Conservation (phyloP, 345 rosid species). For the Erucastrum elatum region DNA sequence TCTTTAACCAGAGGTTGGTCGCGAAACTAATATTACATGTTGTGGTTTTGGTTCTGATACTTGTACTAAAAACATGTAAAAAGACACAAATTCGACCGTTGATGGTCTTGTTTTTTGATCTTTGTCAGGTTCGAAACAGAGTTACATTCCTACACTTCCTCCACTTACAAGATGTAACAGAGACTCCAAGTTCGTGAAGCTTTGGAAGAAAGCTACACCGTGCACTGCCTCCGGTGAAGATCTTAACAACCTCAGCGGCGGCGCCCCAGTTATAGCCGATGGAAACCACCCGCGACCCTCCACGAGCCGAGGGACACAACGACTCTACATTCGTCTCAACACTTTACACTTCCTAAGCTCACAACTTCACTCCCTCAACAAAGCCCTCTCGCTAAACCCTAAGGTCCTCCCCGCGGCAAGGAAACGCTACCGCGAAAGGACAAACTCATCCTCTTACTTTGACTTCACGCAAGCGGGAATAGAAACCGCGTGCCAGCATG, state of each 20-base stretch:
- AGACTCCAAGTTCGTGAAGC: constrained; percentile 60
- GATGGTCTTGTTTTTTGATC: background rate
- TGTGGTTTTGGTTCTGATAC: too few relatives aligned
- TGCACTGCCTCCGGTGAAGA: constrained; percentile 50
- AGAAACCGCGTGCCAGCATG: constrained; percentile 68
- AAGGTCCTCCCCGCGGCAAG: constrained; percentile 45
- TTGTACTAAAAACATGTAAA: background rate
- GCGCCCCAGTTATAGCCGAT: constrained; percentile 13
- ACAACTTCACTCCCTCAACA: constrained; percentile 77
- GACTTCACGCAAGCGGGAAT: constrained; percentile 53
- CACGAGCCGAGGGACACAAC: constrained; percentile 90
- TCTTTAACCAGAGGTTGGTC: too few relatives aligned
- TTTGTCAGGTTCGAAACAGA: constrained; percentile 67
- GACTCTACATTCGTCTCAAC: constrained; percentile 84
- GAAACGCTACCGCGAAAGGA: constrained; percentile 37
- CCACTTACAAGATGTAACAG: constrained; percentile 83
- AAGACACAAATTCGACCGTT: background rate
- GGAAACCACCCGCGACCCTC: constrained; percentile 73
- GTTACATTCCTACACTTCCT: constrained; percentile 76
- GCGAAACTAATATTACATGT: too few relatives aligned
- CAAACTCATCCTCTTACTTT: constrained; percentile 52
- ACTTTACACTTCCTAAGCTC: constrained; percentile 76
- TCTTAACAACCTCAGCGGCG: constrained; percentile 15
- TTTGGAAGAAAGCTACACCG: constrained; percentile 74
- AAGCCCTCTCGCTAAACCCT: constrained; percentile 71